Evolutionary conservation across 1,284 basidiomycete genomes (phyloP).

Genomic region (Ustilago cynodontis): DNA sequence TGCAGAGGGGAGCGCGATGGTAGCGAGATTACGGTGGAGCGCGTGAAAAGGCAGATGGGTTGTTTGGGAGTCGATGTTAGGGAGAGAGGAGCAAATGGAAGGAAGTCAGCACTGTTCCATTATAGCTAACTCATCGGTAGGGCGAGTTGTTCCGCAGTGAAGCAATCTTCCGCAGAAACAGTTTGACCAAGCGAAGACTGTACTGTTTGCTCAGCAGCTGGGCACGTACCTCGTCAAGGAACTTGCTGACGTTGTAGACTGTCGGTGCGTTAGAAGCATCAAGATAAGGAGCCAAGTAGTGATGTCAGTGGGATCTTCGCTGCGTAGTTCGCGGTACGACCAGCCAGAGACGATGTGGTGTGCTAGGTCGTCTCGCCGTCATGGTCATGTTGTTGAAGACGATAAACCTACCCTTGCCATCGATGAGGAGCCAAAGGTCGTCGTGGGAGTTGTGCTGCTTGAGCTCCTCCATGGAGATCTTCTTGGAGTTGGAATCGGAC

Average conservation of each 20-base stretch:
- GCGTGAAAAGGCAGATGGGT: neutral
- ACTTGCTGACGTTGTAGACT: slow-evolving; percentile 95
- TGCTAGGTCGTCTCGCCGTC: neutral
- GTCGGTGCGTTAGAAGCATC: slow-evolving; percentile 11
- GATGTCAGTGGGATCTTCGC: neutral
- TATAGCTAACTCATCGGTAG: neutral
- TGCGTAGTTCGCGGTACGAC: neutral
- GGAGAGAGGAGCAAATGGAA: neutral
- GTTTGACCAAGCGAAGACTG: too few species aligned
- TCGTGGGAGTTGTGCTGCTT: slow-evolving; percentile 63
- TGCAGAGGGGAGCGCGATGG: too few species aligned
- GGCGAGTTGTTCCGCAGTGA: neutral
- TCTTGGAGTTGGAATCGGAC: slow-evolving; percentile 54
- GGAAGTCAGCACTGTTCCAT: neutral
- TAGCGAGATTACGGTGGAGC: neutral
- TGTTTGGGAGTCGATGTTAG: neutral
- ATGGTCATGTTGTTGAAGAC: neutral
- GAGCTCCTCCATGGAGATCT: slow-evolving; percentile 67
- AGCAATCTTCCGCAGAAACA: neutral
- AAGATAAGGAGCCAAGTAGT: neutral
- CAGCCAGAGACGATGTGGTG: neutral
- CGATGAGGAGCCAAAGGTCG: slow-evolving; percentile 68
- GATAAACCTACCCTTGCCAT: slow-evolving; percentile 62
- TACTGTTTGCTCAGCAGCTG: neutral
- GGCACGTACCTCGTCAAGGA: slow-evolving; percentile 94